phyloP scores from a whole-genome alignment of 495 filamentous ascomycete genomes.

The Monascus purpureus region DNA sequence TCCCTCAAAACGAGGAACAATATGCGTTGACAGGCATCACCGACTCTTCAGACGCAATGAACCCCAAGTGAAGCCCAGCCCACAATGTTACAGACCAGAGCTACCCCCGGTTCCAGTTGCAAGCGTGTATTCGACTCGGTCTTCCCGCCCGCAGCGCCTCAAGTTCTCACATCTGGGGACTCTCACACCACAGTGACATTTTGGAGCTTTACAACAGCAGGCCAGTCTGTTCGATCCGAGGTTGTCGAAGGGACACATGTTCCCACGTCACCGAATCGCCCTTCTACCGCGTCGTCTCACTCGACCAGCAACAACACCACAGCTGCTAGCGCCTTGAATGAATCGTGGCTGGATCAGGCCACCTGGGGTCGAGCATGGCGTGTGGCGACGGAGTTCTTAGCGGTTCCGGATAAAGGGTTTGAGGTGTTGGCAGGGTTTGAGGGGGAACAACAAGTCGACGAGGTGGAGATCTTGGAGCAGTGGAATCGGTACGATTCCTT shows the following conservation, averaged over 20 bases:
- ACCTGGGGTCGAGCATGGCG: constrained; percentile 58
- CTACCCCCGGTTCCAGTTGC: constrained; percentile 18
- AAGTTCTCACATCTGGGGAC: no score
- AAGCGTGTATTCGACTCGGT: constrained; percentile 38
- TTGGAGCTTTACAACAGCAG: constrained; percentile 8
- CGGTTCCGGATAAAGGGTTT: constrained; percentile 33
- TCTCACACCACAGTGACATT: constrained; percentile 16
- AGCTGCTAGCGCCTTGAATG: constrained; percentile 1
- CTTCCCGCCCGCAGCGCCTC: constrained; percentile 35
- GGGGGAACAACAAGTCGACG: constrained; percentile 7
- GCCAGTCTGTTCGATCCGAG: constrained; percentile 10
- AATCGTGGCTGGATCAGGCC: constrained; percentile 34
- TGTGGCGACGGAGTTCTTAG: constrained; percentile 46
- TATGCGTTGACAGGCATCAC: no score
- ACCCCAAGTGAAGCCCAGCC: constrained; percentile 1
- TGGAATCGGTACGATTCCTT: constrained; percentile 20
- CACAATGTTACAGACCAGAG: constrained; percentile 11
- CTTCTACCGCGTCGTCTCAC: constrained; percentile 6
- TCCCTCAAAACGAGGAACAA: no score
- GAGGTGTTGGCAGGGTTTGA: constrained; percentile 10
- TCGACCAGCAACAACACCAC: constrained; percentile 9
- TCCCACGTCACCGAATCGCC: constrained; percentile 2
- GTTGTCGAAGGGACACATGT: constrained; percentile 2
- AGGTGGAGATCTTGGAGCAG: constrained; percentile 13
- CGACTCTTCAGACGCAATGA: constrained; percentile 1